Percentiles rank a stretch among this genome's conserved stretches.
These are phyloP conservation scores for Sporothrix mexicana DNA, from an alignment of 2,329 filamentous ascomycete genomes.

Conservation along the genomic window DNA sequence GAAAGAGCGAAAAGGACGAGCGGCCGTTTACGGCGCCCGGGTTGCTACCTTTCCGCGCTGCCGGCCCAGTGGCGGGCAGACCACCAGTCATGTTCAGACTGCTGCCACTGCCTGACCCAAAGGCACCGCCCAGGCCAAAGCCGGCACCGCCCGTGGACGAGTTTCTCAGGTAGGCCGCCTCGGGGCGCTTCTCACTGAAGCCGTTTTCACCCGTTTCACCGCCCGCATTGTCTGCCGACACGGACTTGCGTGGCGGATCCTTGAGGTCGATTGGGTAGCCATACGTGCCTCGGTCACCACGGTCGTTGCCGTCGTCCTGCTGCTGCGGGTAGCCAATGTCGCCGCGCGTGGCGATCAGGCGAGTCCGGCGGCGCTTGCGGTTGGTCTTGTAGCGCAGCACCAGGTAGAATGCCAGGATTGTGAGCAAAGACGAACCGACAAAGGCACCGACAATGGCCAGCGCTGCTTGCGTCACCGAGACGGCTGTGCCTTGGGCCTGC, in stretches of 20 bases:
- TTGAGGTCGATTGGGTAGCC: constrained; percentile 42
- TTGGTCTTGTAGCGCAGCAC: constrained; percentile 44
- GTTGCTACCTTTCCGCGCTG: constrained; percentile 27
- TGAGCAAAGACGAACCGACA: constrained; percentile 51
- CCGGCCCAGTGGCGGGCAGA: constrained; percentile 20
- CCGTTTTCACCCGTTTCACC: background rate
- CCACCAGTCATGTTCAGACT: constrained; percentile 28
- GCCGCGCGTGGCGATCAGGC: constrained; percentile 29
- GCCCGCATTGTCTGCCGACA: background rate
- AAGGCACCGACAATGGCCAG: constrained; percentile 52
- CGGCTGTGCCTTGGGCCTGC: constrained; percentile 47
- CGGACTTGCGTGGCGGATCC: constrained; percentile 32
- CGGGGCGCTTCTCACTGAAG: constrained; percentile 20
- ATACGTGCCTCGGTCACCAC: constrained; percentile 31
- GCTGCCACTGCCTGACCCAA: constrained; percentile 34
- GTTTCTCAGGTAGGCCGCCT: background rate
- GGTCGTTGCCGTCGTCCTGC: constrained; percentile 27
- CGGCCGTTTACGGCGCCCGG: background rate
- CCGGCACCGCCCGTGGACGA: constrained; percentile 32
- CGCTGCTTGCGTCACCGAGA: constrained; percentile 51
- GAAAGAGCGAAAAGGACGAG: constrained; percentile 41
- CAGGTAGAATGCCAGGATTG: constrained; percentile 47
- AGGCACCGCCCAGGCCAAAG: constrained; percentile 36
- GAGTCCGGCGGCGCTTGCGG: constrained; percentile 38
- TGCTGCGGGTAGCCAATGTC: constrained; percentile 40